Conservation (phyloP, 768 basidiomycete species). For the Cystofilobasidium ferigula region DNA sequence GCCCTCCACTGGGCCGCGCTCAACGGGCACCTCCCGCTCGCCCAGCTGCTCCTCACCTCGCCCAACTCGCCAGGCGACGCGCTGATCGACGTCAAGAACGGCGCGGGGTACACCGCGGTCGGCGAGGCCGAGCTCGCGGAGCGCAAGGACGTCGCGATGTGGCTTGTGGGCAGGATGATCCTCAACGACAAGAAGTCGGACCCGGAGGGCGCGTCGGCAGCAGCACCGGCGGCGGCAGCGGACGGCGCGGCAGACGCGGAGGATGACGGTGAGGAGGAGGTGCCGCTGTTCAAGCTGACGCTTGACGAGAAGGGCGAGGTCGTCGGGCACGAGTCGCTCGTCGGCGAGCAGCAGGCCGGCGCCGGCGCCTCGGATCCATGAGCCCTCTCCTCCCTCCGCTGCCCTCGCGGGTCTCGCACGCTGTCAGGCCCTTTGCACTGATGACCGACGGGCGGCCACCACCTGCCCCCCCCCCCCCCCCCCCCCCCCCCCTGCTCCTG, state of each 20-base stretch:
- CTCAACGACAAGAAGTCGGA: slow-evolving; percentile 36
- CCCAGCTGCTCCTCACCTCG: slow-evolving; percentile 30
- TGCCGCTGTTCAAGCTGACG: slow-evolving; percentile 22
- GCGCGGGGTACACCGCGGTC: slow-evolving; percentile 61
- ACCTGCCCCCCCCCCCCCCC: too few species aligned
- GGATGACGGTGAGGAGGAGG: slow-evolving; percentile 24
- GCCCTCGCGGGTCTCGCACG: too few species aligned
- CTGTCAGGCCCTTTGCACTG: too few species aligned
- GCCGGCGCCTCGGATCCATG: too few species aligned
- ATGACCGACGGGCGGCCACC: too few species aligned
- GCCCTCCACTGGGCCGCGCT: slow-evolving; percentile 84
- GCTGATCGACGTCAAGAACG: slow-evolving; percentile 66
- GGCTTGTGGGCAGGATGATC: slow-evolving; percentile 71
- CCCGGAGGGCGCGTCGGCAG: slow-evolving; percentile 35
- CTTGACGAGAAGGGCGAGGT: slow-evolving; percentile 14
- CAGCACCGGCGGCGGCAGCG: not conserved
- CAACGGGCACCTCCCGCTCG: slow-evolving; percentile 57
- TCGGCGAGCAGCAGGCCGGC: slow-evolving; percentile 8
- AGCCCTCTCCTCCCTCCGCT: too few species aligned
- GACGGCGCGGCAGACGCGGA: slow-evolving; percentile 23
- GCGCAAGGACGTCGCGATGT: slow-evolving; percentile 74
- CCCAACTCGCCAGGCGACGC: slow-evolving; percentile 50
- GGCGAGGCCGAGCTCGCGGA: slow-evolving; percentile 67
- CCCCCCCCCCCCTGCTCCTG: too few species aligned
- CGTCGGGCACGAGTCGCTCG: not conserved